These are phyloP conservation scores for Aspergillus pseudoviridinutans DNA, from an alignment of 2,329 filamentous ascomycete genomes.

Conservation along the genomic window DNA sequence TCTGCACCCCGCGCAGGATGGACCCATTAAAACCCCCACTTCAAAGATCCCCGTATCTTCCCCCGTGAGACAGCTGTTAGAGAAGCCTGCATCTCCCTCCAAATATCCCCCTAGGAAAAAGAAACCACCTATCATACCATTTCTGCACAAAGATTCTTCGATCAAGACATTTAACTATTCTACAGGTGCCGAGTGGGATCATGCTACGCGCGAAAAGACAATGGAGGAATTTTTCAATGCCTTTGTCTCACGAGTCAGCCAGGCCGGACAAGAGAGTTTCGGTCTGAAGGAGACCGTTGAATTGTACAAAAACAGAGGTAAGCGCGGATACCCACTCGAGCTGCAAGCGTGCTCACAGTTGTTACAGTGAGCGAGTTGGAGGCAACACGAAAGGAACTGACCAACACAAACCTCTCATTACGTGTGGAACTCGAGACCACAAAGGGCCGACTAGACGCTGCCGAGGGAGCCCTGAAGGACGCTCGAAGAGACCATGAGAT, in stretches of 20 bases:
- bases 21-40: conserved; percentile 8
- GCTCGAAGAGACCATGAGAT: conserved; percentile 50
- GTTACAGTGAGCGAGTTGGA: conserved; percentile 56
- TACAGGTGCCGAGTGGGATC: conserved; percentile 58
- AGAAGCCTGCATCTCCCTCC: conserved; percentile 15
- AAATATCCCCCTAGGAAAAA: conserved; percentile 36
- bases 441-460: conserved; percentile 49
- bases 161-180: conserved; percentile 51
- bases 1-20: conserved; percentile 6
- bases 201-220: conserved; percentile 68
- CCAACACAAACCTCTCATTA: conserved; percentile 51
- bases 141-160: conserved; percentile 72
- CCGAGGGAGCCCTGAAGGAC: conserved; percentile 50
- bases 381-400: conserved; percentile 47
- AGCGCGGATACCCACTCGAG: conserved; percentile 17
- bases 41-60: conserved; percentile 22
- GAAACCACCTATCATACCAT: conserved; percentile 42
- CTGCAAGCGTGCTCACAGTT: conserved; percentile 5
- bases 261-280: conserved; percentile 63
- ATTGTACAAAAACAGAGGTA: conserved; percentile 71
- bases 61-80: conserved; percentile 38
- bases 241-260: conserved; percentile 69
- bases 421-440: conserved; percentile 65
- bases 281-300: conserved; percentile 70
- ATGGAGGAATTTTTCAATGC: conserved; percentile 71